Base-by-base conservation (phyloP, 805 yeast genomes). In the Ogataea henricii region DNA sequence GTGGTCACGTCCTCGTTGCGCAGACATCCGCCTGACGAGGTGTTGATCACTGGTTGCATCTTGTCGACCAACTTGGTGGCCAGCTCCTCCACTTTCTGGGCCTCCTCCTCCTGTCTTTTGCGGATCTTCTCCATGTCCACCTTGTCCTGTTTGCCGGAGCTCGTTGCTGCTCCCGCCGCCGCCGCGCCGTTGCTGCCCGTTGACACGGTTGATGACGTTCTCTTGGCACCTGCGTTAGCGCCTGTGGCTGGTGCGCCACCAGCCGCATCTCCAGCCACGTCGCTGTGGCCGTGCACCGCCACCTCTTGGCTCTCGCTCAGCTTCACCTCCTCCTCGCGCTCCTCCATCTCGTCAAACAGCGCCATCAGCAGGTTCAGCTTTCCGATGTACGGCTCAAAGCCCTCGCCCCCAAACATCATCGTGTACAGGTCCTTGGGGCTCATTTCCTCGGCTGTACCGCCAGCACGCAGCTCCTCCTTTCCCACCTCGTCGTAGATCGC, bases 401-500 rank as follows among this genome's bases (percentile, higher is more conserved):
- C 95, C 47, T 87, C 96, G 41, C 97, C 97, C 38, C 97, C 97
- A 67, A 90, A 84, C 49, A 85, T 83, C 70, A 76, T 76, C 3
- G 84, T 74, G 63, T 84, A 85, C 57, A 83, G 82, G 60, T 84
- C 89, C 35, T 79, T 73, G 2, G 92, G 87, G 63, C 86, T 92
- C 56, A 82, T 89, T 52, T 83, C 87, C 43, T 72, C 73, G 1
- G 87, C 86, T 25, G 83, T 79, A 13, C 86, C 84, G 17, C 66
- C 68, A 6, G 51, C 52, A 21, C 54, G 50, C 42, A 65, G 50
- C 52, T 80, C 82, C 48, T 85, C 88, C 59, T 82, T 84, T 43
- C 95, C 95, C 56, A 68, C 82, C 65, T 83, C 83, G 60, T 87
- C 92, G 62, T 87, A 87, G 52, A 82, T 80, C 8, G 77, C 70